Conservation (phyloP, 805 yeast genomes). For the Cyberlindnera japonica region DNA sequence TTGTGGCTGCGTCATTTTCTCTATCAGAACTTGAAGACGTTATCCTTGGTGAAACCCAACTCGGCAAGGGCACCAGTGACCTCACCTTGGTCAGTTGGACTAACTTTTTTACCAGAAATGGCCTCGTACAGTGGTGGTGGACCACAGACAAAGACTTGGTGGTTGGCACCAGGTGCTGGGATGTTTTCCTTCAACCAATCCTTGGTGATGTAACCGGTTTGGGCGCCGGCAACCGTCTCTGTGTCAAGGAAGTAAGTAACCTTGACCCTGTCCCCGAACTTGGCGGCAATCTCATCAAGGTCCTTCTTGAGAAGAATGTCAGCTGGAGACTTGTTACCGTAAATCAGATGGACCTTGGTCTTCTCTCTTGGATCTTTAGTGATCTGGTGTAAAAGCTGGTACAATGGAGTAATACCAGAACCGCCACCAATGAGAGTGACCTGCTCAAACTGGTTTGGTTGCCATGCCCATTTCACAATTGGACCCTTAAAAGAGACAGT, state of each 20-base stretch:
- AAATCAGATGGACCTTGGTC: constrained; percentile 79
- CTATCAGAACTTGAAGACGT: constrained; percentile 87
- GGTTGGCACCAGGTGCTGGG: constrained; percentile 64
- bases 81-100: constrained; percentile 94
- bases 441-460: constrained; percentile 75
- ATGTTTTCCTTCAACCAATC: constrained; percentile 61
- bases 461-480: constrained; percentile 85
- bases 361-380: constrained; percentile 79
- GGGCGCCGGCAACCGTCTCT: constrained; percentile 41
- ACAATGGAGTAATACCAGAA: constrained; percentile 93
- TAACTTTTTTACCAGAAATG: constrained; percentile 76
- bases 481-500: constrained; percentile 93
- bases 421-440: constrained; percentile 93
- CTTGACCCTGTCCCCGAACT: constrained; percentile 74
- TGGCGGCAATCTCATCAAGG: constrained; percentile 62
- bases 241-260: constrained; percentile 78
- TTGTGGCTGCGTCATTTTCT: too few species aligned
- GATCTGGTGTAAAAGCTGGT: constrained; percentile 77
- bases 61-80: constrained; percentile 83
- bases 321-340: constrained; percentile 72
- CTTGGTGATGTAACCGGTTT: constrained; percentile 73
- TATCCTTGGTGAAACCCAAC: constrained; percentile 80
- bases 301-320: constrained; percentile 81
- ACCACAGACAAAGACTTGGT: constrained; percentile 87
- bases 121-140: constrained; percentile 91